These are phyloP conservation scores for Colletotrichum incanum DNA, from an alignment of 2,329 filamentous ascomycete species.

Conservation along the genomic window DNA sequence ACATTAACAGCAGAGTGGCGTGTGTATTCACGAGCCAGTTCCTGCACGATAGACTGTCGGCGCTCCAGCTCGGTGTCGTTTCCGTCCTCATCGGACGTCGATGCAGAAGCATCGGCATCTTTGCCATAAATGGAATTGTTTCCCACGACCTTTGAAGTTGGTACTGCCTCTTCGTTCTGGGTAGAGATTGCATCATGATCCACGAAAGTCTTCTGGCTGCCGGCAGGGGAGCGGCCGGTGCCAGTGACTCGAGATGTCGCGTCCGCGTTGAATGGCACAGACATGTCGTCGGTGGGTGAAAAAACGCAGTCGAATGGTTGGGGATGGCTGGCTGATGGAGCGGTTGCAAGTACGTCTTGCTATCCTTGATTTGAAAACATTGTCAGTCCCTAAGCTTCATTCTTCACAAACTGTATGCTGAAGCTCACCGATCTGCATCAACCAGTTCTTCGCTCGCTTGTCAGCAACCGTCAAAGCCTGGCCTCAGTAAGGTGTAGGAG, in stretches of 20 bases:
- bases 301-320: not conserved
- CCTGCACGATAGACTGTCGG: conserved; percentile 46
- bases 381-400: not conserved
- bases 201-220: conserved; percentile 42
- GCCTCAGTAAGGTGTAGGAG: not conserved
- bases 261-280: conserved; percentile 25
- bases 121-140: conserved; percentile 9
- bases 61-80: conserved; percentile 43
- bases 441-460: conserved; percentile 30
- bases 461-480: not conserved
- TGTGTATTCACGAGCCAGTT: conserved; percentile 46
- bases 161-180: conserved; percentile 6
- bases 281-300: conserved; percentile 22
- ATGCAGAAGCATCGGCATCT: conserved; percentile 25
- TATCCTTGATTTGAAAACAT: not conserved
- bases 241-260: conserved; percentile 5
- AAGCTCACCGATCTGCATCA: conserved; percentile 37
- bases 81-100: conserved; percentile 28
- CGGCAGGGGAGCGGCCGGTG: conserved; percentile 22
- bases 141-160: not conserved
- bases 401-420: not conserved
- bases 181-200: conserved; percentile 21
- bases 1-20: conserved; percentile 43
- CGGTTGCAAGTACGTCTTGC: conserved; percentile 37
- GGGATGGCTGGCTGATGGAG: conserved; percentile 34